Evolutionary conservation across 306 rosid species (phyloP), one percentile per base, ranked within the genome.

Genomic region (Erythrophleum fordii): DNA sequence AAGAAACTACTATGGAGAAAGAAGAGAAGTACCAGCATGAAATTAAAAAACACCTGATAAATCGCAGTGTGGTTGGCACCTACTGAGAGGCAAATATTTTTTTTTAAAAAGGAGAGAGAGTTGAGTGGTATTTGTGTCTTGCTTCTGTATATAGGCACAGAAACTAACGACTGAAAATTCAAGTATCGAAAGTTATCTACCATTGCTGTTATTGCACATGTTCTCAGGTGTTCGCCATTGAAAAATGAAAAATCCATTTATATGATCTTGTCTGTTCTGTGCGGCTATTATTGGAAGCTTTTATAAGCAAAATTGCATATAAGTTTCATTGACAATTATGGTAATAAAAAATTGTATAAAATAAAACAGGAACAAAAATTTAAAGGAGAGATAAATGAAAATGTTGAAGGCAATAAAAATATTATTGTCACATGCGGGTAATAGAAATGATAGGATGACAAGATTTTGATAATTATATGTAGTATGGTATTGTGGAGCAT

Each of bases 1-100:
- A 88, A 81, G 49, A 94, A 86, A 86, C 75, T 93, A 71, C 59
- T 88, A 31, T 72, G 97, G 97, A 92, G 88, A 92, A 91, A 84
- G 89, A 94, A 89, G 91, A 92, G 80, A 87, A 84, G 77, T 45
- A 72, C 62, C 80, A 88, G 37, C 85, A 80, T 79, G 86, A 94
- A 92, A 83, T 18, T 18, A 52, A 52, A 52, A 59, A 76, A 17
- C 29, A 84, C 18, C 61, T 66, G 16, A 81, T 74, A 46, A 73
- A 48, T 11, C 22, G 60, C 65, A 72, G 68, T 69, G 74, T 68
- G 75, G 67, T 86, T 70, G 62, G 70, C 74, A 59, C 64, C 75
- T 69, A 23, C 58, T 45, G 61, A 78, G 67, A 75, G 39, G 52
- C 13, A 66, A 66, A 81, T 22, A 56, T 77, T 80, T 39, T 66